phyloP scores from a whole-genome alignment of 2,329 filamentous ascomycete species.

The Fusarium denticulatum region DNA sequence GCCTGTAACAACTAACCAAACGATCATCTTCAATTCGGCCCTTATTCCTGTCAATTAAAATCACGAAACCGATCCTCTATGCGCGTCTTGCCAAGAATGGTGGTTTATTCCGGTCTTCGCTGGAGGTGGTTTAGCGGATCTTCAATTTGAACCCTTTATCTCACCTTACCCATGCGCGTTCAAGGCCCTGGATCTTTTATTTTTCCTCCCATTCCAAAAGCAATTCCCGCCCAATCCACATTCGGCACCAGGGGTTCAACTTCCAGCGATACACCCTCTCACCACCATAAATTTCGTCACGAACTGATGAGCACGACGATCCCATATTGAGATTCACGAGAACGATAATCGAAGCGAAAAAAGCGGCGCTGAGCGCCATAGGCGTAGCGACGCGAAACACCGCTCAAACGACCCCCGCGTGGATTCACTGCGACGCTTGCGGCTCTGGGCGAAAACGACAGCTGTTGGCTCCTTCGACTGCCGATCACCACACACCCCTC shows the following conservation, averaged over 20 bases:
- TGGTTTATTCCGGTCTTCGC: not conserved
- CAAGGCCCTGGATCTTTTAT: slow-evolving; percentile 33
- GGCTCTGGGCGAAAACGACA: slow-evolving; percentile 22
- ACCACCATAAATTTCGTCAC: not conserved
- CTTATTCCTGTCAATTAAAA: not conserved
- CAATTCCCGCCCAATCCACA: slow-evolving; percentile 12
- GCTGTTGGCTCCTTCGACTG: slow-evolving; percentile 12
- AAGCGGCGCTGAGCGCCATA: slow-evolving; percentile 4
- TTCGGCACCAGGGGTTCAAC: slow-evolving; percentile 23
- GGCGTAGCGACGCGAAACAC: not conserved
- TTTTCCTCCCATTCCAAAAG: slow-evolving; percentile 23
- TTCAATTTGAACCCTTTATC: not conserved
- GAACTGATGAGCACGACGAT: not conserved
- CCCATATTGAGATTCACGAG: not conserved
- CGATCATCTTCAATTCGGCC: not conserved
- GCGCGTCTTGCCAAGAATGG: slow-evolving; percentile 3
- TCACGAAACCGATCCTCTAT: not conserved
- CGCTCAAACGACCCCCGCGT: not conserved
- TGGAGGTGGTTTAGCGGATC: slow-evolving; percentile 5
- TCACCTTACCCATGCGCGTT: slow-evolving; percentile 2
- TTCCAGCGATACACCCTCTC: not conserved
- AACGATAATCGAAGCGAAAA: not conserved
- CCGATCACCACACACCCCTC: slow-evolving; percentile 24
- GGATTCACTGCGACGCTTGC: slow-evolving; percentile 20
- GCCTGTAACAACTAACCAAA: not conserved